Base-by-base conservation (phyloP, 2,329 filamentous ascomycete genomes). In the Arachnopeziza araneosa region DNA sequence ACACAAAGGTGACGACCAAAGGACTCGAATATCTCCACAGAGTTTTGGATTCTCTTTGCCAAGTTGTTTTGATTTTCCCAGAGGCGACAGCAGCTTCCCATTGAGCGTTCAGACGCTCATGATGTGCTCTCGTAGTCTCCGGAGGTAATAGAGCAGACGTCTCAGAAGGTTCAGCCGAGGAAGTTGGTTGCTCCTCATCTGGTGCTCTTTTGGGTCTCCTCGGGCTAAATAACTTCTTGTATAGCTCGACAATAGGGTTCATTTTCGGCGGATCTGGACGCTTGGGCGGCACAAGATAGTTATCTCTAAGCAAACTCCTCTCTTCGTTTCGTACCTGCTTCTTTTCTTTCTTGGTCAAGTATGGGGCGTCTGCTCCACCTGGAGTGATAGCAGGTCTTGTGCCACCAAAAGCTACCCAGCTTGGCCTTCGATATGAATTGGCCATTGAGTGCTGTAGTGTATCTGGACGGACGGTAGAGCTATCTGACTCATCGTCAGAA, bases 41-140 rank as follows among this genome's bases (percentile, higher is more conserved):
- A 1, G 92, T 92, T 76, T 93, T 92, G 50, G 89, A 81, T 78
- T 98, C 93, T 63, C 93, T 85, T 74, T 89, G 87, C 92, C 93
- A 98, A 5, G 91, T 96, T 4, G 93, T 97, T 57, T 88, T 87
- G 65, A 98, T 93, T 70, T 86, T 83, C 12, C 92, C 91, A 0
- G 88, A 83, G 0, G 85, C 82, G 12, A 97, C 89, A 0, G 93
- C 93, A 63, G 92, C 89, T 63, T 93, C 88, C 91, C 91, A 96
- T 70, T 90, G 88, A 68, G 85, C 81, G 66, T 88, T 84, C 55
- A 93, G 78, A 56, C 82, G 79, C 52, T 85, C 83, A 4, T 80
- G 76, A 76, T 78, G 59, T 78, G 78, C 49, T 76, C 76, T 23
- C 12, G 78, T 77, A 65, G 80, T 79, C 21, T 75, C 72, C 66